These are phyloP conservation scores for Entomophthora muscae DNA, from an alignment of 371 early-diverging fungal genomes.

Conservation along the genomic window DNA sequence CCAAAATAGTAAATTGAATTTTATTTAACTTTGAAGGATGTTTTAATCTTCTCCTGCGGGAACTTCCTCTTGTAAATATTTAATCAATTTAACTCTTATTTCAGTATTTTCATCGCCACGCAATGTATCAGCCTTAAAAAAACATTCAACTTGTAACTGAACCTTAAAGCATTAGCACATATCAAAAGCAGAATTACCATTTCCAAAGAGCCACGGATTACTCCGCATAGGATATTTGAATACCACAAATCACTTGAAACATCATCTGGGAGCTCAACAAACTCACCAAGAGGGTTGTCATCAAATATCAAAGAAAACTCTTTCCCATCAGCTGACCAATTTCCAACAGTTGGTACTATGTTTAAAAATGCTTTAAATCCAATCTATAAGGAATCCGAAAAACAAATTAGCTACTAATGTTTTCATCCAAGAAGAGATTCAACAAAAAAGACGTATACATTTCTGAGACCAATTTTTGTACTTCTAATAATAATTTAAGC, in stretches of 20 bases:
- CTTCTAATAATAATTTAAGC: no score
- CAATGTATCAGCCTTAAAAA: slow-evolving; percentile 67
- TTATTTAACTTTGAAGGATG: not conserved
- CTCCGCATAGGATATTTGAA: slow-evolving; percentile 87
- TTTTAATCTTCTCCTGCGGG: slow-evolving; percentile 79
- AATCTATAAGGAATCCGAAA: slow-evolving; percentile 24
- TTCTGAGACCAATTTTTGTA: no score
- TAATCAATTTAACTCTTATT: slow-evolving; percentile 70
- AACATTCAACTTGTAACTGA: slow-evolving; percentile 76
- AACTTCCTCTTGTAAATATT: slow-evolving; percentile 85
- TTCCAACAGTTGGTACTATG: slow-evolving; percentile 60
- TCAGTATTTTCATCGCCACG: slow-evolving; percentile 82
- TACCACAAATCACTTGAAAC: slow-evolving; percentile 79
- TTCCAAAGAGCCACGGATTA: slow-evolving; percentile 84
- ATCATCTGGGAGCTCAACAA: slow-evolving; percentile 63
- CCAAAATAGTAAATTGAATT: not conserved
- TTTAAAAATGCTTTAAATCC: slow-evolving; percentile 94
- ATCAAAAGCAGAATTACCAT: slow-evolving; percentile 47
- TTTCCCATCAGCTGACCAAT: slow-evolving; percentile 60
- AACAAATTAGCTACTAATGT: not conserved
- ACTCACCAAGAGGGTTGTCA: slow-evolving; percentile 90
- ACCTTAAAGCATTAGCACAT: slow-evolving; percentile 17
- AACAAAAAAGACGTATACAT: not conserved
- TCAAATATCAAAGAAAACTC: slow-evolving; percentile 83
- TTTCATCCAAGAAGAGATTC: not conserved